A percentile compares a stretch with the other conserved stretches of the same genome.
These are phyloP conservation scores for Cystobasidium sp. DNA, from an alignment of 1,284 basidiomycete species.

Conservation along the genomic window DNA sequence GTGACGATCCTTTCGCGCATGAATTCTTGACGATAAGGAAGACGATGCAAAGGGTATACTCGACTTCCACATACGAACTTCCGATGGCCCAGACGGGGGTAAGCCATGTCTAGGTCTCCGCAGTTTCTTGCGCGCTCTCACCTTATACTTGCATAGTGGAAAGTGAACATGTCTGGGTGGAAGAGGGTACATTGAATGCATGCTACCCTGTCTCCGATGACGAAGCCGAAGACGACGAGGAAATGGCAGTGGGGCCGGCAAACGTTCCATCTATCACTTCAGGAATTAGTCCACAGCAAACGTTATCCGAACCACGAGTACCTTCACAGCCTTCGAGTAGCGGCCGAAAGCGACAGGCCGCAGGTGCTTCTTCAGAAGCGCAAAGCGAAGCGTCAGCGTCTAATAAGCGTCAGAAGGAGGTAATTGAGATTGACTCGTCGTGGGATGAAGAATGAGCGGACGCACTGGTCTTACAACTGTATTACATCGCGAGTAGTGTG, in stretches of 20 bases:
- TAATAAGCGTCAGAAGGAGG: background rate
- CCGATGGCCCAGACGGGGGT: background rate
- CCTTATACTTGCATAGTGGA: background rate
- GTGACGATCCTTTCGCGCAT: background rate
- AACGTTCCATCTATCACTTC: too few species aligned
- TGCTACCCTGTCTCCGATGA: background rate
- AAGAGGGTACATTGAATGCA: background rate
- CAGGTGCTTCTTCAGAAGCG: background rate
- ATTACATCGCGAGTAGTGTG: too few species aligned
- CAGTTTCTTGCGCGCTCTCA: background rate
- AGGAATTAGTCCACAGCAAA: too few species aligned
- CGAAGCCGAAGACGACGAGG: background rate
- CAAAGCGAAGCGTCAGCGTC: background rate
- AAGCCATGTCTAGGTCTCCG: background rate
- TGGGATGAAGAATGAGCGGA: background rate
- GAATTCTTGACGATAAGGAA: background rate
- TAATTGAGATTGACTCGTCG: constrained; percentile 10
- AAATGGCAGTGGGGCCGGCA: background rate
- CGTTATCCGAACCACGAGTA: background rate
- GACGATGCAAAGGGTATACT: background rate
- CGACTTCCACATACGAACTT: background rate
- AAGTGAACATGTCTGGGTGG: background rate
- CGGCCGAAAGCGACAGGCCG: background rate
- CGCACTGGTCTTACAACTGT: too few species aligned
- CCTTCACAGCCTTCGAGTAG: background rate